A percentile compares a stretch with the other conserved stretches of the same genome.
phyloP scores from a whole-genome alignment of 331 rosid species.

The Rosa hybrid region DNA sequence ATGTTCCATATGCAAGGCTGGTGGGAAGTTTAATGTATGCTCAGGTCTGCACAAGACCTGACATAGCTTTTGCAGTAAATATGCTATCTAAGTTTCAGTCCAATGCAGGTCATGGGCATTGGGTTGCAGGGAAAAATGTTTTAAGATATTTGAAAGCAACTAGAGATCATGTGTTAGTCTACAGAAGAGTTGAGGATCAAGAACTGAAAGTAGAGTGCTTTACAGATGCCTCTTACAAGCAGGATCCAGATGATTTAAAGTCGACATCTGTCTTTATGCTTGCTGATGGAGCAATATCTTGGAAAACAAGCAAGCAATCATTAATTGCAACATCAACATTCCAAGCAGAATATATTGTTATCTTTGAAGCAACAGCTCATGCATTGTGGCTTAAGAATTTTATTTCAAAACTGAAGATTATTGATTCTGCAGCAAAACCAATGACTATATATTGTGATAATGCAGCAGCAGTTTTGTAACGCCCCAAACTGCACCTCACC shows the following conservation, averaged over 20 bases:
- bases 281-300: background rate
- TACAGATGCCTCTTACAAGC: background rate
- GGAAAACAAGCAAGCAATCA: background rate
- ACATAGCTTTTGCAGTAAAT: background rate
- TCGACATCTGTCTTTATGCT: background rate
- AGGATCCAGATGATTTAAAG: background rate
- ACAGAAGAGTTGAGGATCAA: background rate
- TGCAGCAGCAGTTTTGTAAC: background rate
- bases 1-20: background rate
- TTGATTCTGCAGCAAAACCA: background rate
- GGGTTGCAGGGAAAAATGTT: background rate
- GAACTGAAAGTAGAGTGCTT: background rate
- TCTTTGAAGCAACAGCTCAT: background rate
- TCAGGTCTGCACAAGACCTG: background rate
- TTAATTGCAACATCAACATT: background rate
- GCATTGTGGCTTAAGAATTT: background rate
- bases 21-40: background rate
- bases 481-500: no score
- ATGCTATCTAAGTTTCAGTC: background rate
- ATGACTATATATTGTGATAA: slow-evolving; percentile 1
- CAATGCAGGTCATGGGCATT: background rate
- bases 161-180: background rate
- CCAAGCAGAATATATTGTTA: background rate
- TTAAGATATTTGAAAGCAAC: background rate
- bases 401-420: background rate